These are phyloP conservation scores for Oenanthe sinensis DNA, from an alignment of 129 eudicot genomes.

Conservation along the genomic window DNA sequence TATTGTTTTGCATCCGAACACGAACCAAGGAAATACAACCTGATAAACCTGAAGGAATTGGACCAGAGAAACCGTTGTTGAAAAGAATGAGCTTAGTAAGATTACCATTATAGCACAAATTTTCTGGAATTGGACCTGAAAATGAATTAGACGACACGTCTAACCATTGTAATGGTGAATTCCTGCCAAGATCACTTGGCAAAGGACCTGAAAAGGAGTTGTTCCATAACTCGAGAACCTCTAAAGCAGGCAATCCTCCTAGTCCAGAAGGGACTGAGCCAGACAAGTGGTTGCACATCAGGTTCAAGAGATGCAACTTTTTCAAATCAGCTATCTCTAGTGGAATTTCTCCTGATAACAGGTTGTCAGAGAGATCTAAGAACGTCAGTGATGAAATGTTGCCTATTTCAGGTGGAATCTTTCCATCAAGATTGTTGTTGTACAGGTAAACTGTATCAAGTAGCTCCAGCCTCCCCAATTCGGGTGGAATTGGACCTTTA, in stretches of 20 bases:
- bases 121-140: conserved; percentile 55
- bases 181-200: conserved; percentile 56
- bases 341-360: conserved; percentile 73
- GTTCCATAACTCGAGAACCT: conserved; percentile 79
- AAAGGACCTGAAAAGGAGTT: conserved; percentile 69
- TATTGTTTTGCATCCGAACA: conserved; percentile 75
- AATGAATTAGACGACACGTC: conserved; percentile 75
- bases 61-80: conserved; percentile 57
- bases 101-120: conserved; percentile 57
- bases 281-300: conserved; percentile 59
- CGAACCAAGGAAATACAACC: conserved; percentile 59
- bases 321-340: conserved; percentile 43
- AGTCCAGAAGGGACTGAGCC: conserved; percentile 54
- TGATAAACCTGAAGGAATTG: conserved; percentile 50
- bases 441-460: conserved; percentile 55
- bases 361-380: conserved; percentile 68
- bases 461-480: conserved; percentile 39
- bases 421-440: conserved; percentile 55
- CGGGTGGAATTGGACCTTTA: conserved; percentile 54
- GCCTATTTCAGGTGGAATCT: conserved; percentile 48
- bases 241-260: conserved; percentile 34
- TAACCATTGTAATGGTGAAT: conserved; percentile 73
- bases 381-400: conserved; percentile 36
- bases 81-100: conserved; percentile 79
- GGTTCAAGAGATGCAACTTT: conserved; percentile 63